phyloP scores from a whole-genome alignment of 2,329 filamentous ascomycete species.

The Akanthomyces muscarius region DNA sequence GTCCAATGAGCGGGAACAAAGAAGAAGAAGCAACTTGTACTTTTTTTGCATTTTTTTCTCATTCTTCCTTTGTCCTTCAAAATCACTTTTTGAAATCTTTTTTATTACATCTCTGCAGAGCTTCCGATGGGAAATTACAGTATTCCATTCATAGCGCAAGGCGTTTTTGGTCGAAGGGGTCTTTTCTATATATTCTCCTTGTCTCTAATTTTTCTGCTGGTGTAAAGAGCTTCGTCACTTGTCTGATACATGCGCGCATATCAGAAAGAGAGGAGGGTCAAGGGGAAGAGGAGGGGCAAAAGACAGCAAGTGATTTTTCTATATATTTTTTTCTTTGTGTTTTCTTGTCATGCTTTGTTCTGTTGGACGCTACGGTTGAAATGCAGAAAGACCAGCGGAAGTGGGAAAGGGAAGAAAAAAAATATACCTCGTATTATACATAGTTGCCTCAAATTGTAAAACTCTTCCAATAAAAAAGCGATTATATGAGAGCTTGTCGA shows the following conservation, averaged over 20 bases:
- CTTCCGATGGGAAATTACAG: constrained; percentile 17
- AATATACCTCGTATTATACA: constrained; percentile 26
- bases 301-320: constrained; percentile 13
- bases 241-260: constrained; percentile 31
- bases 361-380: constrained; percentile 17
- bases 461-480: constrained; percentile 19
- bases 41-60: constrained; percentile 25
- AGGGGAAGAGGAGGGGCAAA: constrained; percentile 21
- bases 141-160: constrained; percentile 48
- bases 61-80: constrained; percentile 27
- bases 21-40: constrained; percentile 12
- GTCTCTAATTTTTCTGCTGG: constrained; percentile 22
- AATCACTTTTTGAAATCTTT: constrained; percentile 12
- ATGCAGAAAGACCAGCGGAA: constrained; percentile 28
- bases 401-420: constrained; percentile 19
- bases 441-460: constrained; percentile 33
- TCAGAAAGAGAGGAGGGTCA: constrained; percentile 2
- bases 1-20: constrained; percentile 17
- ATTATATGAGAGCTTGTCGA: background rate
- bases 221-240: constrained; percentile 21
- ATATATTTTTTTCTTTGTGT: constrained; percentile 14
- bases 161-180: constrained; percentile 46
- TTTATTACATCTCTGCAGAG: constrained; percentile 16
- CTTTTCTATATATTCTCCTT: constrained; percentile 34
- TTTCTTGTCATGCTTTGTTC: background rate